Evolutionary conservation across 768 basidiomycete genomes (phyloP).

Genomic region (Cyclocybe cylindracea): DNA sequence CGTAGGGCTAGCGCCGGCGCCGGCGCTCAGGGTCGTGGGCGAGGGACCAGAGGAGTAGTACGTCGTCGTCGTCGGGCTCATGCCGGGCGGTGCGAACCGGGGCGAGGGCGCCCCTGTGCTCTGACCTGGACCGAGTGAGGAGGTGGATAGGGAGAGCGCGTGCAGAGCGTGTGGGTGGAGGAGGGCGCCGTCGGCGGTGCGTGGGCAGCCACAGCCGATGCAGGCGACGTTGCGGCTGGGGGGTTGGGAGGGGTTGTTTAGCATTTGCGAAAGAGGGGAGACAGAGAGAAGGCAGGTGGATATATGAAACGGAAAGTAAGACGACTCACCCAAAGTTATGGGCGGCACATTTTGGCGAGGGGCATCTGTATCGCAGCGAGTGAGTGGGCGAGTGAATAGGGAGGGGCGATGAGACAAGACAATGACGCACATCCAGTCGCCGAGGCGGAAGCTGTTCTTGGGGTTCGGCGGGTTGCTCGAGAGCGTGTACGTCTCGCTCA

Average conservation of each 20-base stretch:
- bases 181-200: slow-evolving; percentile 15
- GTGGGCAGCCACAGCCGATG: slow-evolving; percentile 73
- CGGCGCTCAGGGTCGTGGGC: background rate
- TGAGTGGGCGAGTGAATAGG: slow-evolving; percentile 16
- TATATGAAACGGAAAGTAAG: slow-evolving; percentile 14
- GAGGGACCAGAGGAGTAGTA: no score
- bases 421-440: slow-evolving; percentile 74
- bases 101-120: no score
- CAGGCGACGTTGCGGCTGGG: slow-evolving; percentile 75
- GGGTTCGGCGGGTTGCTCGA: slow-evolving; percentile 76
- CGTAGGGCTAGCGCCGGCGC: slow-evolving; percentile 1
- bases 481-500: slow-evolving; percentile 46
- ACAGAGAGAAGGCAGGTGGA: background rate
- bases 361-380: slow-evolving; percentile 52
- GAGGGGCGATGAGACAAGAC: slow-evolving; percentile 16
- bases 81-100: no score
- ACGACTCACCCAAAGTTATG: slow-evolving; percentile 83
- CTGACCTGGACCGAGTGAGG: no score
- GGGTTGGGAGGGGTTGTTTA: slow-evolving; percentile 48
- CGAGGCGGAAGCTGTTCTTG: slow-evolving; percentile 62
- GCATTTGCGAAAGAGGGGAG: slow-evolving; percentile 28
- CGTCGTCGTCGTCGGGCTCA: no score
- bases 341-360: slow-evolving; percentile 67
- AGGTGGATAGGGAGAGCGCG: no score
- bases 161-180: no score